Conservation (phyloP, 176 grass and related monocot species). For the Poa pratensis region DNA sequence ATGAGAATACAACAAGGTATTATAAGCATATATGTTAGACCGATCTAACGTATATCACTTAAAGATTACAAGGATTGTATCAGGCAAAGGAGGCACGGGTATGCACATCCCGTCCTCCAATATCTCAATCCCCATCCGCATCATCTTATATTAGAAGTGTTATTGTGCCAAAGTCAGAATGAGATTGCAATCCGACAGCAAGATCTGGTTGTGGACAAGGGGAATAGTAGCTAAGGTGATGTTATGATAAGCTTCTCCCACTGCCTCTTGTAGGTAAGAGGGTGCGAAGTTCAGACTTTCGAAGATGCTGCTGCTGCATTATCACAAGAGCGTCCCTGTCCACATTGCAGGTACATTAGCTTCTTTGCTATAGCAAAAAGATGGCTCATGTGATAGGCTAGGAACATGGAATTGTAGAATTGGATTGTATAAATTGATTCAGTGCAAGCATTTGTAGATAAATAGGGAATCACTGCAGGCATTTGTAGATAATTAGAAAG, state of each 20-base stretch:
- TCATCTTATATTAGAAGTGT: slow-evolving; percentile 94
- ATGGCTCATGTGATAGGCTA: neutral
- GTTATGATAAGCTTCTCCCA: slow-evolving; percentile 90
- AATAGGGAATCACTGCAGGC: too few species aligned
- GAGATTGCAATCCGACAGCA: slow-evolving; percentile 85
- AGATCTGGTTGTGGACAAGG: slow-evolving; percentile 89
- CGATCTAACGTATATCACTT: too few species aligned
- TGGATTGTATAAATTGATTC: neutral
- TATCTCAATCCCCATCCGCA: slow-evolving; percentile 73
- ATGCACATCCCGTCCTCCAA: slow-evolving; percentile 83
- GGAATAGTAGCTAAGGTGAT: slow-evolving; percentile 95
- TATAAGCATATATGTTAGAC: too few species aligned
- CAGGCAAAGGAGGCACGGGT: slow-evolving; percentile 52
- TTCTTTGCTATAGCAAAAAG: neutral
- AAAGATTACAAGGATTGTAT: slow-evolving; percentile 70
- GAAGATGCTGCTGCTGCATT: slow-evolving; percentile 76
- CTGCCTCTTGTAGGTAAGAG: slow-evolving; percentile 69
- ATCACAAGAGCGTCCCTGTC: slow-evolving; percentile 66
- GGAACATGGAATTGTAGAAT: slow-evolving; percentile 12
- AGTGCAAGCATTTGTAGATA: too few species aligned
- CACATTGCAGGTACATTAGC: slow-evolving; percentile 8
- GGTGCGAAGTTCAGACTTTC: slow-evolving; percentile 63
- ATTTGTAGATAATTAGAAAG: too few species aligned
- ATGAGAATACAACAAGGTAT: too few species aligned
- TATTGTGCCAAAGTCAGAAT: slow-evolving; percentile 89